phyloP scores from a whole-genome alignment of 202 grass and related monocot genomes.

The Digitaria exilis region DNA sequence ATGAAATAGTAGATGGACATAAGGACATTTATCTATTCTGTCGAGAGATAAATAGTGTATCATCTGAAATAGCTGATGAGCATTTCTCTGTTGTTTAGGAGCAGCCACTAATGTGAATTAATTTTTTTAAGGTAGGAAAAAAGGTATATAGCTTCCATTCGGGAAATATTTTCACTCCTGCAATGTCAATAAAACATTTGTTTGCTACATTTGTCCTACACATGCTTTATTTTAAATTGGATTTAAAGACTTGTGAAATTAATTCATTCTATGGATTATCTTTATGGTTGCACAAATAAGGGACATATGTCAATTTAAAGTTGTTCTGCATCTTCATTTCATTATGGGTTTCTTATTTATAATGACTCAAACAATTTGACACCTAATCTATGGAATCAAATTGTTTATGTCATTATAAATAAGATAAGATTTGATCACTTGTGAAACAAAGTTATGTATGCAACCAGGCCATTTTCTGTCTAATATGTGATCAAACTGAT shows the following conservation, averaged over 20 bases:
- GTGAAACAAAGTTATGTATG: neutral
- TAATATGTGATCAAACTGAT: neutral
- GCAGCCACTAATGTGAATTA: neutral
- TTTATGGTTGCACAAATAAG: neutral
- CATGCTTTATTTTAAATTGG: neutral
- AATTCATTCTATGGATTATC: neutral
- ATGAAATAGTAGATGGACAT: neutral
- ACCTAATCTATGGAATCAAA: too few species aligned
- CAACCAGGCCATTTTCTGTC: neutral
- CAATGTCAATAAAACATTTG: conserved; percentile 1
- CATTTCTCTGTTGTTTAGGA: neutral
- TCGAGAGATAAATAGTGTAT: neutral
- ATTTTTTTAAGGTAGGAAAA: neutral
- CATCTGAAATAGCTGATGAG: neutral
- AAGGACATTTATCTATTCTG: neutral
- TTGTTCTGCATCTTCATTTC: neutral
- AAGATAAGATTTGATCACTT: neutral
- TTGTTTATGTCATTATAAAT: too few species aligned
- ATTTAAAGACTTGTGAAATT: neutral
- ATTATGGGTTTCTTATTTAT: neutral
- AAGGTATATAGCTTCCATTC: neutral
- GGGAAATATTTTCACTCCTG: neutral
- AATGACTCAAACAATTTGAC: too few species aligned
- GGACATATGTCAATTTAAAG: neutral
- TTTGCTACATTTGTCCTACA: neutral